Conservation (phyloP, 2,329 filamentous ascomycete species). For the Sporothrix phasma region DNA sequence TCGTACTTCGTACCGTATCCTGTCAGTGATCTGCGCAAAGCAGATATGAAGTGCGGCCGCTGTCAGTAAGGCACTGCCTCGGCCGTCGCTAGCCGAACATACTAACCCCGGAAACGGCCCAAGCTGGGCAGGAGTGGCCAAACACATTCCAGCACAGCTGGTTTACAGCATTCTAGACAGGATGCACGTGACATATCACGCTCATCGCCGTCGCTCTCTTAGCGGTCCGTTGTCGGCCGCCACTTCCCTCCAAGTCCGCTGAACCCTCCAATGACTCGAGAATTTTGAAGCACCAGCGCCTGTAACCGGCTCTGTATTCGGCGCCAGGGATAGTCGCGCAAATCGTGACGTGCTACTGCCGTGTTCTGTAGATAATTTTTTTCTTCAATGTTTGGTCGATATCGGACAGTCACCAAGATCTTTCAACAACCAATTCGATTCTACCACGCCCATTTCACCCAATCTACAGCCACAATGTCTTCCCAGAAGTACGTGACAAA, state of each 20-base stretch:
- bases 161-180: background rate
- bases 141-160: background rate
- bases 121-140: background rate
- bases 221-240: slow-evolving; percentile 12
- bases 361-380: slow-evolving; percentile 8
- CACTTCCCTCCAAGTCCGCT: slow-evolving; percentile 3
- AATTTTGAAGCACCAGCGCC: background rate
- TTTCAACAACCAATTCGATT: slow-evolving; percentile 1
- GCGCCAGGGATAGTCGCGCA: slow-evolving; percentile 1
- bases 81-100: background rate
- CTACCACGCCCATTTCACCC: background rate
- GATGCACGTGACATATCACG: background rate
- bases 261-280: slow-evolving; percentile 14
- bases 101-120: background rate
- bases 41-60: no score
- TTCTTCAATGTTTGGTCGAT: background rate
- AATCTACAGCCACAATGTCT: slow-evolving; percentile 6
- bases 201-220: background rate
- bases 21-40: no score
- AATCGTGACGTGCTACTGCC: slow-evolving; percentile 4
- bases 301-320: slow-evolving; percentile 6
- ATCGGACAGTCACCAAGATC: background rate
- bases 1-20: no score
- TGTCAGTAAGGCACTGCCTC: background rate
- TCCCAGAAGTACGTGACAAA: slow-evolving; percentile 9